These are phyloP conservation scores for Pelargonium australe DNA, from an alignment of 441 rosid genomes.

Conservation along the genomic window DNA sequence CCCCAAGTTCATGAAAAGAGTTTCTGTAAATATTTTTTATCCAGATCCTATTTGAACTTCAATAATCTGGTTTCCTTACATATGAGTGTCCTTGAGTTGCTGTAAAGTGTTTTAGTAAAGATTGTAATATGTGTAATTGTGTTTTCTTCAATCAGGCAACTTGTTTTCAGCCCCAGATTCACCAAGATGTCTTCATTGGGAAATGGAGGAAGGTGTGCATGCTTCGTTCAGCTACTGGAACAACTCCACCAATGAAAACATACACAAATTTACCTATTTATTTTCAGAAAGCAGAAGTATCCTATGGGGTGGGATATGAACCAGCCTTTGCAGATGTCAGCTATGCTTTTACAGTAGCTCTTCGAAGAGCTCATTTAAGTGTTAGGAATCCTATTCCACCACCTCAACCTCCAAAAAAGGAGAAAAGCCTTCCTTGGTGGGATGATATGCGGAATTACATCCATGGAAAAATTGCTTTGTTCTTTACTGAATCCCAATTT, in stretches of 20 bases:
- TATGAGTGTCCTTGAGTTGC: not conserved
- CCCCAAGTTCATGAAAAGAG: too few relatives aligned
- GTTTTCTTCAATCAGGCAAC: constrained; percentile 67
- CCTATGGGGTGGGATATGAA: constrained; percentile 97
- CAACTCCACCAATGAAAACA: constrained; percentile 96
- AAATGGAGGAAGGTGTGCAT: constrained; percentile 94
- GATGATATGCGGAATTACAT: constrained; percentile 96
- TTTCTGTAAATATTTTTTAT: not conserved
- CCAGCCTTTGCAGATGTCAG: constrained; percentile 91
- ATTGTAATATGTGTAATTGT: constrained; percentile 9
- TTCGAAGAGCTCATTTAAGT: constrained; percentile 96
- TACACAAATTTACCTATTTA: constrained; percentile 73
- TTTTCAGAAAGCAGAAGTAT: constrained; percentile 73
- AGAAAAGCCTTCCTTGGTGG: constrained; percentile 98
- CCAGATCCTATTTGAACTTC: not conserved
- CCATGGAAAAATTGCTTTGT: constrained; percentile 67
- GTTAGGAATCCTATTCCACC: constrained; percentile 52
- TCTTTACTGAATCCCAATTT: constrained; percentile 71
- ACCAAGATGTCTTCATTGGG: constrained; percentile 87
- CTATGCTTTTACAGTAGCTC: constrained; percentile 96
- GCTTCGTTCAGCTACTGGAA: constrained; percentile 95
- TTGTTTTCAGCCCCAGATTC: constrained; percentile 86
- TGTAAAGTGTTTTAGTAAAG: constrained; percentile 3
- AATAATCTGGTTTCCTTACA: not conserved
- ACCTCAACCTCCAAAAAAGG: constrained; percentile 62